A percentile compares a stretch with the other conserved stretches of the same genome.
Conservation (phyloP, 2,329 filamentous ascomycete genomes). For the Monilinia vaccinii-corymbosi region DNA sequence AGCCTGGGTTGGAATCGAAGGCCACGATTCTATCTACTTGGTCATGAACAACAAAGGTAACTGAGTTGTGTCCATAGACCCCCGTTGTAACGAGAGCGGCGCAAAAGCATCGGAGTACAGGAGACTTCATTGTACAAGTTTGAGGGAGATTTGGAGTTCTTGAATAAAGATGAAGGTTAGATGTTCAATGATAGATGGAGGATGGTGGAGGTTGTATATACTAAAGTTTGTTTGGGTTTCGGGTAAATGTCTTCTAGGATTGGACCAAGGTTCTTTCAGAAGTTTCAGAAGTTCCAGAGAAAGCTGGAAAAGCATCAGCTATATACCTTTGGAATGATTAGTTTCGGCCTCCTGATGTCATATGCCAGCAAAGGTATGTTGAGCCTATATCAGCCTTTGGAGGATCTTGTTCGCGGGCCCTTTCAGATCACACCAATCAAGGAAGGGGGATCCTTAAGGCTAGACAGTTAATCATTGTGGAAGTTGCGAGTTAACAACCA, state of each 20-base stretch:
- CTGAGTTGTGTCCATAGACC: not conserved
- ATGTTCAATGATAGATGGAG: not conserved
- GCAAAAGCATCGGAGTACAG: fast-evolving
- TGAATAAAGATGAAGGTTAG: not conserved
- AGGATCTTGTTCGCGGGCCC: too few species aligned
- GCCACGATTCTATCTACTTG: not conserved
- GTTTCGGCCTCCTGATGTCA: too few species aligned
- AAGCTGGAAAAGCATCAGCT: not conserved
- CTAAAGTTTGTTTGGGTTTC: too few species aligned
- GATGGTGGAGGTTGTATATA: not conserved
- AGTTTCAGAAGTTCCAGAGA: not conserved
- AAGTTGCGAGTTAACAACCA: too few species aligned
- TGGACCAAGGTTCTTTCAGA: too few species aligned
- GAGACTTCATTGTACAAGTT: not conserved
- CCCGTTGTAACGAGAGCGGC: fast-evolving
- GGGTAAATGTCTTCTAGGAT: too few species aligned
- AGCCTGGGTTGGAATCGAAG: not conserved
- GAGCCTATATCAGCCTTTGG: too few species aligned
- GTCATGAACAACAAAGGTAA: not conserved
- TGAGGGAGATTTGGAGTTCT: not conserved
- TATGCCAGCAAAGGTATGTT: too few species aligned
- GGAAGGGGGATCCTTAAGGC: too few species aligned
- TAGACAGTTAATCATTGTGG: too few species aligned
- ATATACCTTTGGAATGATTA: too few species aligned
- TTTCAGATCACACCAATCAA: too few species aligned